Evolutionary conservation across 306 rosid species (phyloP), one percentile per base, ranked within the genome.

Genomic region (Carpinus fangiana): DNA sequence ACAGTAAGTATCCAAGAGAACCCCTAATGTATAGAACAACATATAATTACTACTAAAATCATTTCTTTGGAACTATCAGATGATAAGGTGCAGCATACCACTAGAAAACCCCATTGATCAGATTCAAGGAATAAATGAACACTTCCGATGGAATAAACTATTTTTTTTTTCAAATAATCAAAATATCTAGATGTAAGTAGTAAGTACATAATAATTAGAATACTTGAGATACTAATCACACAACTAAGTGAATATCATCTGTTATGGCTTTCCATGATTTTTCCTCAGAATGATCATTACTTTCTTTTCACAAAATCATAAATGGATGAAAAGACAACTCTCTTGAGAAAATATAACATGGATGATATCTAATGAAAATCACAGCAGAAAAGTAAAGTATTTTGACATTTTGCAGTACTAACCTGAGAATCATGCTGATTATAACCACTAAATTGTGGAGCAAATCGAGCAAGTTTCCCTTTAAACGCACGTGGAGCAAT

Each of bases 371-470:
- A 46, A 20, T 48, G 57, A 79, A 52, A 85, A 52, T 67, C 54
- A 26, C 38, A 38, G 47, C 56, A 80, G 52, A 70, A 76, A 77
- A 70, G 69, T 76, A 28, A 13, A 71, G 79, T 48, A n/a, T 50
- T 20, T 43, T 9, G 68, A 77, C 50, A 85, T 55, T 48, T 55
- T 54, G 56, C 65, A 65, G 82, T 64, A 87, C 93, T 84, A 78
- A 95, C 98, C 86, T 96, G 99, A 84, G 99, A 93, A 86, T 96
- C 99, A 82, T 96, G 99, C 87, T 96, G 99, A 73, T 93, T 96
- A 82, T 96, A 96, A 74, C 99, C 99, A 82, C 98, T 96, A 82
- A 96, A 96, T 78, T 96, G 99, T 23, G 99, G 99, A 79, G 99
- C 99, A 90, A 96, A 96, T 75, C 97, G 92, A 34, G 96, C 96